phyloP scores from a whole-genome alignment of 495 filamentous ascomycete genomes.

The Niebla homalea region DNA sequence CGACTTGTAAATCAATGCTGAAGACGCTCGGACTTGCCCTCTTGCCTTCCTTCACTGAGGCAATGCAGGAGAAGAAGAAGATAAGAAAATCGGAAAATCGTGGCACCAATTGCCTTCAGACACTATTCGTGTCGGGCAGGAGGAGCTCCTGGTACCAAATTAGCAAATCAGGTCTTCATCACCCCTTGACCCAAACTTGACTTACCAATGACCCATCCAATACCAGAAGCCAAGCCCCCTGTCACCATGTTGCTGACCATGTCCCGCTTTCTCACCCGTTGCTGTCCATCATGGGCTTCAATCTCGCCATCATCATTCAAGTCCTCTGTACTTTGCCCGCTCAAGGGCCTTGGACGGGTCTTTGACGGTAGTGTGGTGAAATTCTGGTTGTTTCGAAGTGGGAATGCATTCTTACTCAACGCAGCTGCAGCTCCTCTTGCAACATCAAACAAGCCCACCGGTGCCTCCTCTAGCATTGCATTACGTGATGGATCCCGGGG shows the following conservation, averaged over 20 bases:
- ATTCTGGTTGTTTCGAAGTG: constrained; percentile 29
- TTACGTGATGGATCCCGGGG: constrained; percentile 25
- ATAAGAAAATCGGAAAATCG: too few species aligned
- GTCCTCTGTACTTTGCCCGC: neutral
- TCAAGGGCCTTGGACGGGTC: constrained; percentile 20
- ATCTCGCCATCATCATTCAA: constrained; percentile 20
- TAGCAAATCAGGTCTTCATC: neutral
- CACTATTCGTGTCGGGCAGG: neutral
- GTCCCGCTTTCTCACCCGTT: constrained; percentile 61
- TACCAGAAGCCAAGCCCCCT: constrained; percentile 61
- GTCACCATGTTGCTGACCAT: constrained; percentile 63
- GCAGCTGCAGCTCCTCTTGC: constrained; percentile 72
- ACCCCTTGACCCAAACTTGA: neutral
- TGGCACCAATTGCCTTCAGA: too few species aligned
- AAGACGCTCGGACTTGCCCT: too few species aligned
- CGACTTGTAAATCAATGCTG: too few species aligned
- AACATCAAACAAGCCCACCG: constrained; percentile 89
- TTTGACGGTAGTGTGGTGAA: constrained; percentile 34
- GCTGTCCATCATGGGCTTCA: constrained; percentile 26
- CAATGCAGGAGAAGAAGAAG: too few species aligned
- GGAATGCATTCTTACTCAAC: constrained; percentile 49
- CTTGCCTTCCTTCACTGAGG: too few species aligned
- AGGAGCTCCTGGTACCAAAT: constrained; percentile 1
- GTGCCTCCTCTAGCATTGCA: constrained; percentile 53
- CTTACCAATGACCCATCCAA: constrained; percentile 73